These are phyloP conservation scores for Carex arenaria DNA, from an alignment of 202 grass and related monocot species.

Conservation along the genomic window DNA sequence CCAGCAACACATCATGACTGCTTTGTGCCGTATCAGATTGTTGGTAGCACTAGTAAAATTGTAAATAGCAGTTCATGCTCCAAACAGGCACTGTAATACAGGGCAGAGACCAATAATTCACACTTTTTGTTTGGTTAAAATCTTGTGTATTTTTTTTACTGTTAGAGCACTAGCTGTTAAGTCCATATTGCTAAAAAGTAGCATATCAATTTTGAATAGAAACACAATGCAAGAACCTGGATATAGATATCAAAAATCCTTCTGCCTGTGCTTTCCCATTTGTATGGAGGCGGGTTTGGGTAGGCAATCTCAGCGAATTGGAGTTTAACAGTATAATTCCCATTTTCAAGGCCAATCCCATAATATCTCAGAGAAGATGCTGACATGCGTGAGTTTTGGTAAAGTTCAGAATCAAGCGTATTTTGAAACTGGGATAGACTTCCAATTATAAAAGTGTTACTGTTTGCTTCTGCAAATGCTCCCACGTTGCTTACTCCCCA, in stretches of 20 bases:
- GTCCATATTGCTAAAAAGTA: neutral
- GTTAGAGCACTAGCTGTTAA: neutral
- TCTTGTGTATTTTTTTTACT: neutral
- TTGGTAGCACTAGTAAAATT: neutral
- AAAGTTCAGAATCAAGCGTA: conserved; percentile 59
- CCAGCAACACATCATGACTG: neutral
- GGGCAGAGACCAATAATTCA: neutral
- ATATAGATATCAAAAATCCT: conserved; percentile 92
- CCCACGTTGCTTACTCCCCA: conserved; percentile 79
- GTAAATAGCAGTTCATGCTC: neutral
- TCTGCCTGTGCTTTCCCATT: conserved; percentile 57
- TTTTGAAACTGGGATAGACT: conserved; percentile 45
- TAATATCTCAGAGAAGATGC: conserved; percentile 82
- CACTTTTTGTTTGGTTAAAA: neutral
- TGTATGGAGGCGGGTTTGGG: conserved; percentile 21
- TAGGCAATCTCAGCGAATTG: conserved; percentile 69
- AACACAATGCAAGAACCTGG: conserved; percentile 37
- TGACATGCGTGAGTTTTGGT: conserved; percentile 64
- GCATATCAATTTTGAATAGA: neutral
- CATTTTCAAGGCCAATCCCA: conserved; percentile 75
- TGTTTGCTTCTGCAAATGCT: conserved; percentile 32
- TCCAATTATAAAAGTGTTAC: conserved; percentile 35
- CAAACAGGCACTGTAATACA: too few relatives aligned
- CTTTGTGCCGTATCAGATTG: neutral
- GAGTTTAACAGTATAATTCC: conserved; percentile 76